Base-by-base conservation (phyloP, 306 rosid species). In the Acacia confusa region DNA sequence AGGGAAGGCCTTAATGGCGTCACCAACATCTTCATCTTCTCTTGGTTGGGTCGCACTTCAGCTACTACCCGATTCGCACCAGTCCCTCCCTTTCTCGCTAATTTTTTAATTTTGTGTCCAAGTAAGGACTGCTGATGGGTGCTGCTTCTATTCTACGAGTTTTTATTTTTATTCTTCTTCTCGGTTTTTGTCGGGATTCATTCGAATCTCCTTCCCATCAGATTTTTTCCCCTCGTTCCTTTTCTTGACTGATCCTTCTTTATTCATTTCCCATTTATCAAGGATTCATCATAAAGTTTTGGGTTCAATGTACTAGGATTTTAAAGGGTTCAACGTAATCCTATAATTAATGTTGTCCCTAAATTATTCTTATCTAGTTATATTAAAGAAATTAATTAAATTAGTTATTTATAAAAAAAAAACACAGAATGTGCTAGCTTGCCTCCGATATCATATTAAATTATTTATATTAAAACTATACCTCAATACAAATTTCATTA, bases 1-100 rank as follows among this genome's bases (percentile, higher is more conserved):
- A 83, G 80, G 77, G 84, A 67, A 75, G 72, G 44, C 69, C 74
- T 86, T 72, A 86, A 86, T 70, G 92, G 97, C 84, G 87, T 82
- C 83, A 77, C 88, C 88, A 86, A 11, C 25, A 74, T 72, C 83
- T 69, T 90, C 97, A 87, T 91, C 52, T 82, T 45, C 66, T 79
- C 16, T 53, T 2, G 30, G 5, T 53, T 2, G 30, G 5, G 73
- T 43, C 19, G 72, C 28, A 36, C 72, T 43, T 58, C 81, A 2
- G 14, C 77, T 47, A 22, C 78, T 3, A 12, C 38, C 10, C 2
- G 67, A 38, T 74, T 14, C 69, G 40, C 28, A 57, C 84, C 74
- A 14, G 55, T 45, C 48, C 24, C 36, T n/a, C 70, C 41, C 53
- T 50, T 17, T 0, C 38, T 55, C 7, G 13, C 34, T 16, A 20